Evolutionary conservation across 2,329 filamentous ascomycete genomes (phyloP).

Genomic region (Rhytidhysteron rufulum): DNA sequence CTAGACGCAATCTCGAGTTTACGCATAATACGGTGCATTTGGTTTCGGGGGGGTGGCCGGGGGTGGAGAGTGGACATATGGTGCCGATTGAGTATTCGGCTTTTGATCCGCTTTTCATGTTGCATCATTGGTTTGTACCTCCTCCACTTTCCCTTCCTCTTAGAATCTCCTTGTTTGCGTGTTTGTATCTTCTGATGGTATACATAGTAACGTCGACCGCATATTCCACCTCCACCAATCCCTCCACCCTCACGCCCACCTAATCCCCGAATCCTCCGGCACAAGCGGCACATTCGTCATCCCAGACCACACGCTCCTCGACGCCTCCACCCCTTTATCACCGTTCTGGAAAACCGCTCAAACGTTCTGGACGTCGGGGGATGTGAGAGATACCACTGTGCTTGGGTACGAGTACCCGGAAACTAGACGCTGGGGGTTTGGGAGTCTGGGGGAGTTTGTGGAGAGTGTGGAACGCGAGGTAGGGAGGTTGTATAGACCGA

Average conservation of each 20-base stretch:
- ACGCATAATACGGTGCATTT: conserved; percentile 27
- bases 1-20: conserved; percentile 8
- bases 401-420: conserved; percentile 34
- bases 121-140: conserved; percentile 36
- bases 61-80: conserved; percentile 57
- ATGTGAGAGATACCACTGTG: conserved; percentile 17
- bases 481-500: background rate
- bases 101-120: conserved; percentile 64
- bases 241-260: conserved; percentile 64
- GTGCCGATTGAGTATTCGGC: conserved; percentile 66
- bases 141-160: background rate
- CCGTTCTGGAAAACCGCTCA: conserved; percentile 23
- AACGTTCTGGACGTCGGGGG: conserved; percentile 28
- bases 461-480: conserved; percentile 14
- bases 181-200: background rate
- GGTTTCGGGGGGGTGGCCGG: conserved; percentile 48
- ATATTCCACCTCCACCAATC: conserved; percentile 72
- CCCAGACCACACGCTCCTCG: conserved; percentile 36
- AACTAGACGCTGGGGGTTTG: conserved; percentile 23
- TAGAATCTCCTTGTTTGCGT: too few relatives aligned
- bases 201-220: conserved; percentile 30
- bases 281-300: conserved; percentile 35
- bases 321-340: conserved; percentile 43
- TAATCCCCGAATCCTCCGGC: conserved; percentile 45
- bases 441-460: conserved; percentile 43